These are phyloP conservation scores for Zygosaccharomyces rouxii DNA, from an alignment of 805 yeast species.

Conservation along the genomic window DNA sequence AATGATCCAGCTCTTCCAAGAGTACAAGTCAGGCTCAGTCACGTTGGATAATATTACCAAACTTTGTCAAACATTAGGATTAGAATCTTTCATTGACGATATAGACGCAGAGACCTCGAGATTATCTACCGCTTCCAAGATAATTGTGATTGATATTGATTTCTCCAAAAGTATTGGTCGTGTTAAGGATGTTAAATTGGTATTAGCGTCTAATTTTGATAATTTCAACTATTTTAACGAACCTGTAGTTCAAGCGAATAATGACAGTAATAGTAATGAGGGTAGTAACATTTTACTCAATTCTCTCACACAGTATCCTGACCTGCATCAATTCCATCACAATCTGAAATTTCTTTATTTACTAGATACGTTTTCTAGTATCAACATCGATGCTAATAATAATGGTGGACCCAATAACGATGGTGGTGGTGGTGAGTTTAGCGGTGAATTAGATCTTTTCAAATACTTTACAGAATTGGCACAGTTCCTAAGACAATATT, in stretches of 20 bases:
- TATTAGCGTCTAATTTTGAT: conserved; percentile 36
- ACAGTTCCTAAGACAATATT: conserved; percentile 20
- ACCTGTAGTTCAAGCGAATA: conserved; percentile 7
- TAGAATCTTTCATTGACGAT: conserved; percentile 35
- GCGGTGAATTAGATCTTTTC: conserved; percentile 31
- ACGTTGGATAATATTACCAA: conserved; percentile 33
- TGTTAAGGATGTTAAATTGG: conserved; percentile 35
- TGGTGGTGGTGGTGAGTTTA: not conserved
- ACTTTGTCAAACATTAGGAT: conserved; percentile 33
- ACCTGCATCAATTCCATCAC: conserved; percentile 31
- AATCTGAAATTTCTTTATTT: conserved; percentile 32
- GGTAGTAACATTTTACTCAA: conserved; percentile 29
- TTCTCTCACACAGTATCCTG: conserved; percentile 27
- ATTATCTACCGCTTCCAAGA: conserved; percentile 36
- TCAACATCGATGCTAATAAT: conserved; percentile 25
- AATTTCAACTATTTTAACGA: conserved; percentile 33
- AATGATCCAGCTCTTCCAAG: conserved; percentile 31
- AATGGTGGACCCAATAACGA: conserved; percentile 6
- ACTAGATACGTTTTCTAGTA: conserved; percentile 32
- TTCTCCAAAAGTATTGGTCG: conserved; percentile 25
- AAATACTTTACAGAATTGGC: conserved; percentile 32
- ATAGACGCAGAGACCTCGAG: conserved; percentile 27
- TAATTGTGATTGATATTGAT: conserved; percentile 37
- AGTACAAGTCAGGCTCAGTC: conserved; percentile 33
- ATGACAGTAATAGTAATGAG: conserved; percentile 3